Conservation (phyloP, 257 asterid genomes). For the Solanum medicagineum region DNA sequence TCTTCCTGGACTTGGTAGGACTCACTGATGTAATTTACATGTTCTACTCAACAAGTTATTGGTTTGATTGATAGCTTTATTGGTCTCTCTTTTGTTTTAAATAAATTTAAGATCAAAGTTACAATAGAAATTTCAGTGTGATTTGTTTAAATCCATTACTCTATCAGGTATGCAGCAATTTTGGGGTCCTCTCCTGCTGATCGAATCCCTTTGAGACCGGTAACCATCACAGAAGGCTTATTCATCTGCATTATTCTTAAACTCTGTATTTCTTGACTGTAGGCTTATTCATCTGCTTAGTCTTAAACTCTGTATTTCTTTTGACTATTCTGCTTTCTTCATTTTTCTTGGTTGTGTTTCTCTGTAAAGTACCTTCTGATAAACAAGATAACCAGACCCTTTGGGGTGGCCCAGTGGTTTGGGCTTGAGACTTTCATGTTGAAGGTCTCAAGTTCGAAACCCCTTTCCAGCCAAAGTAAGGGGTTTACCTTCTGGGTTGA, state of each 20-base stretch:
- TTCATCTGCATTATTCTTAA: background rate
- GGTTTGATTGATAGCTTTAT: background rate
- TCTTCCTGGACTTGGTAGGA: background rate
- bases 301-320: background rate
- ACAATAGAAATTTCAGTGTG: background rate
- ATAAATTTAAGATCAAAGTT: background rate
- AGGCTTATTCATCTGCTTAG: background rate
- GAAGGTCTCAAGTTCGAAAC: no score
- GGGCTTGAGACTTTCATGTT: no score
- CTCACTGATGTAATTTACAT: background rate
- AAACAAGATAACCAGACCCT: no score
- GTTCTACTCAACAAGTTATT: background rate
- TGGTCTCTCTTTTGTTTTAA: background rate
- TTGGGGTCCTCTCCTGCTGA: conserved; percentile 71
- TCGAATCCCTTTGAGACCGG: conserved; percentile 68
- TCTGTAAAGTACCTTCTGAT: background rate
- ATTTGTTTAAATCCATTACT: background rate
- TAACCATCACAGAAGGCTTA: conserved; percentile 21
- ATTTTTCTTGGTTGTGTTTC: background rate
- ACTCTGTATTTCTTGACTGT: background rate
- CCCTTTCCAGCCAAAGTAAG: no score
- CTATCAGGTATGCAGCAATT: conserved; percentile 89
- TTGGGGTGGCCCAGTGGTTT: no score
- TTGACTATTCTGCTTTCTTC: background rate
- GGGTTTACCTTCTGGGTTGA: no score